These are phyloP conservation scores for Pythium aristosporum DNA, from an alignment of 352 stramenopile species.

Conservation along the genomic window DNA sequence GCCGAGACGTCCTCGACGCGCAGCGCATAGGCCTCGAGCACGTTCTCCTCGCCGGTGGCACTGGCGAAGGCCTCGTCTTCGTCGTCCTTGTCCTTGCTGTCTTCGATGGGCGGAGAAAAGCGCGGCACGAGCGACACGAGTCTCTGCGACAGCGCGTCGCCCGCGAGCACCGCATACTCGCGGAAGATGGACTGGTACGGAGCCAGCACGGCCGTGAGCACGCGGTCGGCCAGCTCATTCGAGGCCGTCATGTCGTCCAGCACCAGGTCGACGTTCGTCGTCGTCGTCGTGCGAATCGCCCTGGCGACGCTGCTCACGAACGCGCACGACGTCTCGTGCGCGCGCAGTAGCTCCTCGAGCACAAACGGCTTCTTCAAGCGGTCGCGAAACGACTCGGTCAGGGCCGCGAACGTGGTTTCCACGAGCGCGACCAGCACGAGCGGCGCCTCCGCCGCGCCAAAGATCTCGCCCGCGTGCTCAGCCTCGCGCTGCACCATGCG, in stretches of 20 bases:
- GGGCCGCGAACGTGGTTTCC: slow-evolving; percentile 43
- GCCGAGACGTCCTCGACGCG: slow-evolving; percentile 54
- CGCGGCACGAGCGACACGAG: slow-evolving; percentile 42
- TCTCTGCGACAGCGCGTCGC: slow-evolving; percentile 38
- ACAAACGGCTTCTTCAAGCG: slow-evolving; percentile 40
- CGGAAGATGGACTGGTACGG: slow-evolving; percentile 57
- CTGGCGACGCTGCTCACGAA: slow-evolving; percentile 49
- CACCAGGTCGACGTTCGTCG: background rate
- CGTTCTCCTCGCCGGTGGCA: slow-evolving; percentile 22
- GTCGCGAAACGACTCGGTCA: slow-evolving; percentile 55
- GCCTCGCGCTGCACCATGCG: slow-evolving; percentile 59
- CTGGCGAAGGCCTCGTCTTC: slow-evolving; percentile 30
- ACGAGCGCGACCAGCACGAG: slow-evolving; percentile 47
- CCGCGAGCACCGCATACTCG: slow-evolving; percentile 47
- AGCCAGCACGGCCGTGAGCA: slow-evolving; percentile 44
- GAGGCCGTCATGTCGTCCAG: slow-evolving; percentile 28
- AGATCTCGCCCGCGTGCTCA: slow-evolving; percentile 43
- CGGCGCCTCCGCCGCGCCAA: slow-evolving; percentile 29
- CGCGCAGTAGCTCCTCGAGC: slow-evolving; percentile 36
- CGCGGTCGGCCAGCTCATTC: background rate
- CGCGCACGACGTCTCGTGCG: slow-evolving; percentile 43
- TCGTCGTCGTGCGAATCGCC: slow-evolving; percentile 5
- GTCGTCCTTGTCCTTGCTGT: slow-evolving; percentile 13
- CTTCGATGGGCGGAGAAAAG: slow-evolving; percentile 24
- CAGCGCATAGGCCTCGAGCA: slow-evolving; percentile 57